These are phyloP conservation scores for Tilletiopsis washingtonensis DNA, from an alignment of 1,284 basidiomycete genomes.

Conservation along the genomic window DNA sequence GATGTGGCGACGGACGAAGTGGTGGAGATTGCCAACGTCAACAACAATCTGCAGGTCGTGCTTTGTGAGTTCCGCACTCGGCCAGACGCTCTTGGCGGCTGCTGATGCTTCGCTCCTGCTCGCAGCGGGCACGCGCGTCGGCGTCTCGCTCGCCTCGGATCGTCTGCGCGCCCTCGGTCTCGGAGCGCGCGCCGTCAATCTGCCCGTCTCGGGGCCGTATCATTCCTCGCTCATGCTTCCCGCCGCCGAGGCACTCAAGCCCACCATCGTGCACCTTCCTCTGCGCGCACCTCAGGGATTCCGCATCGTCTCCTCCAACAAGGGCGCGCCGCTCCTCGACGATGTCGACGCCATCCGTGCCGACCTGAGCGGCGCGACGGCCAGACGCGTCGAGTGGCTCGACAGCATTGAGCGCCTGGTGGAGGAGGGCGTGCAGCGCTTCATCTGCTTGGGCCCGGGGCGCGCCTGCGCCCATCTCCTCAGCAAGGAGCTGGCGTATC, in stretches of 20 bases:
- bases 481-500: constrained; percentile 39
- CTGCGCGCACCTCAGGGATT: constrained; percentile 13
- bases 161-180: constrained; percentile 28
- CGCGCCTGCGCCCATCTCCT: constrained; percentile 42
- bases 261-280: constrained; percentile 30
- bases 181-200: constrained; percentile 42
- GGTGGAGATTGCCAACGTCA: constrained; percentile 44
- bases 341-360: constrained; percentile 18
- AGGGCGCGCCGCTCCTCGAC: constrained; percentile 12
- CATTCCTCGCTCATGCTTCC: constrained; percentile 36
- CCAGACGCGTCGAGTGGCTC: constrained; percentile 34
- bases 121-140: constrained; percentile 32
- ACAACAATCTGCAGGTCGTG: constrained; percentile 42
- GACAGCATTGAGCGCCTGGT: constrained; percentile 30
- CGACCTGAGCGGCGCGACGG: constrained; percentile 29
- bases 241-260: constrained; percentile 24
- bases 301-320: constrained; percentile 27
- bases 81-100: neutral
- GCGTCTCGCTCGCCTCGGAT: constrained; percentile 42
- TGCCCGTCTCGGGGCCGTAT: constrained; percentile 43
- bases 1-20: constrained; percentile 38
- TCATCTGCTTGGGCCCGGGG: constrained; percentile 43
- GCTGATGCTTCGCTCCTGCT: neutral
- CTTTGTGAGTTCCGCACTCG: constrained; percentile 9
- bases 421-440: constrained; percentile 34